Percentiles rank a stretch among this genome's conserved stretches.
phyloP scores from a whole-genome alignment of 768 basidiomycete species.

The Boletus eberwhitei region DNA sequence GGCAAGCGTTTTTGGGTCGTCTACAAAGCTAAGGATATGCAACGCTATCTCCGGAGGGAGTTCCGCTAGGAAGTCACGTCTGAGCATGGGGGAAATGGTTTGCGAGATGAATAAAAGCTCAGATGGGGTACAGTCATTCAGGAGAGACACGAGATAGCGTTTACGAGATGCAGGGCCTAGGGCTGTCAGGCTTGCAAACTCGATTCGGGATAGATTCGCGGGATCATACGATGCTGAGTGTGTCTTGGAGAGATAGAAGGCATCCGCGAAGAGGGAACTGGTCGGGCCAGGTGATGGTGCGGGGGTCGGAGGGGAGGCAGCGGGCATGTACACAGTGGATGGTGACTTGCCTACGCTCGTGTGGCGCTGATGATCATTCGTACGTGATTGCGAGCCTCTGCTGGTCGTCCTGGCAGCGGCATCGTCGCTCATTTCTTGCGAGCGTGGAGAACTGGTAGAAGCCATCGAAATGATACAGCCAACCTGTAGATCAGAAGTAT shows the following conservation, averaged over 20 bases:
- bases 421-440: conserved; percentile 12
- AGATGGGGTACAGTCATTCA: conserved; percentile 51
- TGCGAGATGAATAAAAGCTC: conserved; percentile 68
- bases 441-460: conserved; percentile 4
- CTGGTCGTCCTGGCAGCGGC: background rate
- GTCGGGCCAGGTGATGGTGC: conserved; percentile 56
- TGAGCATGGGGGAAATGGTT: conserved; percentile 60
- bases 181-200: conserved; percentile 32
- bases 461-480: conserved; percentile 3
- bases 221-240: conserved; percentile 18
- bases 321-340: conserved; percentile 48
- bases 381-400: conserved; percentile 12
- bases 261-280: conserved; percentile 43
- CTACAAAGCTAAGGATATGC: conserved; percentile 72
- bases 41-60: conserved; percentile 70
- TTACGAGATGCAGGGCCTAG: conserved; percentile 43
- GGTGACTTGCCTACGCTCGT: conserved; percentile 16
- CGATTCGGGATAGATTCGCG: conserved; percentile 27
- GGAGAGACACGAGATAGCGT: conserved; percentile 48
- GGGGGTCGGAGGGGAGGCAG: conserved; percentile 58
- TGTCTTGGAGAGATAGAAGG: conserved; percentile 19
- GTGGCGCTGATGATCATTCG: conserved; percentile 15
- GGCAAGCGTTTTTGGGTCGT: conserved; percentile 69
- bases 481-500: background rate
- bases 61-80: conserved; percentile 55